phyloP scores from a whole-genome alignment of 2,329 filamentous ascomycete genomes.

The Rhynchosporium graminicola region DNA sequence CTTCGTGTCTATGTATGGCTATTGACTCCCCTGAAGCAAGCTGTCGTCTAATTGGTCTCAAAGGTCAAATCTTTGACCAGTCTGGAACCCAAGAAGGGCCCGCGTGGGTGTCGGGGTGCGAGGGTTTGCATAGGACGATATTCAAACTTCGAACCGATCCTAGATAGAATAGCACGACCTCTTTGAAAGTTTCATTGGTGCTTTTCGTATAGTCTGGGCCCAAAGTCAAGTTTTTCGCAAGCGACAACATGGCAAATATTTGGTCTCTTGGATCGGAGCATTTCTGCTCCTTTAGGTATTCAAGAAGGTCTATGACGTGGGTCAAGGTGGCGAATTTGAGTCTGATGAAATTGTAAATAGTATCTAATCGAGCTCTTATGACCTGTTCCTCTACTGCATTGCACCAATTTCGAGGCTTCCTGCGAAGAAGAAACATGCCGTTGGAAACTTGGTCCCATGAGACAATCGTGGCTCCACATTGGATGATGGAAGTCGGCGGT shows the following conservation, averaged over 20 bases:
- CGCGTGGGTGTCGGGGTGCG: neutral
- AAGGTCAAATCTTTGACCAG: neutral
- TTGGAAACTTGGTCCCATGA: neutral
- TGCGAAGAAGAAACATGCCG: neutral
- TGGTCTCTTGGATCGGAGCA: neutral
- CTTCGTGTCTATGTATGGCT: neutral
- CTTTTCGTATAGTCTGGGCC: neutral
- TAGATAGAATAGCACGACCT: neutral
- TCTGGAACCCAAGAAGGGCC: constrained; percentile 1
- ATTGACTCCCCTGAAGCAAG: neutral
- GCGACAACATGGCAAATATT: neutral
- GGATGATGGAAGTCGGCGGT: neutral
- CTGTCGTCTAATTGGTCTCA: neutral
- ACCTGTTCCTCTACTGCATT: neutral
- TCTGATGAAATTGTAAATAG: neutral
- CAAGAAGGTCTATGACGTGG: neutral
- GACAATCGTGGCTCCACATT: neutral
- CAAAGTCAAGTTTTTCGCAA: neutral
- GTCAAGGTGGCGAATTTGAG: neutral
- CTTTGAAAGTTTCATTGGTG: neutral
- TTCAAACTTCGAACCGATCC: neutral
- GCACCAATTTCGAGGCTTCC: neutral
- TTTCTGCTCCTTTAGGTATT: neutral
- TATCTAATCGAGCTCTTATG: neutral
- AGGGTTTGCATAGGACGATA: neutral